Evolutionary conservation across 495 filamentous ascomycete genomes (phyloP).

Genomic region (Penicillium antarcticum): DNA sequence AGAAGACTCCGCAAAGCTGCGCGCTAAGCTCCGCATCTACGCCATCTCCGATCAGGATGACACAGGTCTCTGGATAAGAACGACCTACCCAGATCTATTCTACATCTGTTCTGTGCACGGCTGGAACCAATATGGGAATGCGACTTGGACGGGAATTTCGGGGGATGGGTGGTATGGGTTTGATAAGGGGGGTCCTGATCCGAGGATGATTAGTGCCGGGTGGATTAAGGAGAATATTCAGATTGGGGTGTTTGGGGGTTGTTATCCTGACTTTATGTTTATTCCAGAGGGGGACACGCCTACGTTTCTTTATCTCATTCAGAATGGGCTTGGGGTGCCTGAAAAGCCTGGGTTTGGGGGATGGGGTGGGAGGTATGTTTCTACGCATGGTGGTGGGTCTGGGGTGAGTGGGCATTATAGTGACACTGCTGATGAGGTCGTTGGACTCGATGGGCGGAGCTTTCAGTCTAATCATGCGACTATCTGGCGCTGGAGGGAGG

Average conservation of each 20-base stretch:
- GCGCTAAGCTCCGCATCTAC: conserved; percentile 38
- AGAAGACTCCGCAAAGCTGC: conserved; percentile 20
- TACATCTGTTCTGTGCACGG: conserved; percentile 43
- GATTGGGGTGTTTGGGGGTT: conserved; percentile 34
- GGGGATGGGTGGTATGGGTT: conserved; percentile 37
- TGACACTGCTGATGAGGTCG: conserved; percentile 32
- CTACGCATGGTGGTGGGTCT: conserved; percentile 18
- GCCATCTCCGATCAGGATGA: conserved; percentile 48
- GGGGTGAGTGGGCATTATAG: conserved; percentile 21
- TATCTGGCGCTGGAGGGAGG: conserved; percentile 45
- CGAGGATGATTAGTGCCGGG: conserved; percentile 24
- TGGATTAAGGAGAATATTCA: conserved; percentile 43
- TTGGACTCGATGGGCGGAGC: conserved; percentile 26
- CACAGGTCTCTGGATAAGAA: conserved; percentile 40
- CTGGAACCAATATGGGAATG: conserved; percentile 39
- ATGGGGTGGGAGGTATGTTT: conserved; percentile 31
- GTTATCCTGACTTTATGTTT: conserved; percentile 38
- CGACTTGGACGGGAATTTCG: conserved; percentile 42
- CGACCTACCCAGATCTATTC: conserved; percentile 38
- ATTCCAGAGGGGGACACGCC: conserved; percentile 45
- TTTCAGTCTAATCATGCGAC: conserved; percentile 35
- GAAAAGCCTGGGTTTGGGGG: conserved; percentile 36
- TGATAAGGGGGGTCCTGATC: conserved; percentile 39
- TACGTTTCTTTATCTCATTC: conserved; percentile 39
- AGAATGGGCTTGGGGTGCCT: conserved; percentile 38